Evolutionary conservation across 73 alveolate genomes (phyloP), one percentile per base, ranked within the genome.

Genomic region (Stentor coeruleus): DNA sequence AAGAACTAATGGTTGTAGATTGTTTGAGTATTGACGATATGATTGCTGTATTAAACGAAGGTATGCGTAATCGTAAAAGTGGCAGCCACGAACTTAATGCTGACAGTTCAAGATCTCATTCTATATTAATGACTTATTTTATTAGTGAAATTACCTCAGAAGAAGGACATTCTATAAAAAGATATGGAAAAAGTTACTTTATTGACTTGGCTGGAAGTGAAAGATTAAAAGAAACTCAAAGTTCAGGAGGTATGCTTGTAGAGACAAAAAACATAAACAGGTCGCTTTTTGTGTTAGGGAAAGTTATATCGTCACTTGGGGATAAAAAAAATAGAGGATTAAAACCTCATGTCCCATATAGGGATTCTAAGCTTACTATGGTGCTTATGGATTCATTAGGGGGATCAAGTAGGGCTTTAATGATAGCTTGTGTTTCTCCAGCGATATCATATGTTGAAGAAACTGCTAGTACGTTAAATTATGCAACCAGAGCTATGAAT

Each of bases 161-260:
- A 58, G 98, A 91, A 57, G 99, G 99, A 4, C 97, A 97, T 88
- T 94, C 86, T 37, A 92, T 93, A 85, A 96, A 97, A 80, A 96
- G 97, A 80, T 97, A 97, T 90, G 99, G 99, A 36, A 97, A 97
- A 81, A 92, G 95, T 35, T 96, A 98, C 15, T 97, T 96, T 79
- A 99, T 97, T 35, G 99, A 97, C 88, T 88, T 97, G 81, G 99
- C 99, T 26, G 99, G 99, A 6, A 88, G 98, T 81, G 99, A 97
- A 91, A 91, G 99, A 88, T 88, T 97, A 74, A 96, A 97, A 81
- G 99, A 97, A 75, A 90, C 98, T 1, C 92, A 96, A 82, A 95
- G 99, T 3, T 77, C 92, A 40, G 99, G 99, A 3, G 99, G 93
- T 49, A 96, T 96, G 99, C 86, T 95, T 30, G 95, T 92, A 82